Evolutionary conservation across 495 filamentous ascomycete species (phyloP).

Genomic region (Tuber indicum): DNA sequence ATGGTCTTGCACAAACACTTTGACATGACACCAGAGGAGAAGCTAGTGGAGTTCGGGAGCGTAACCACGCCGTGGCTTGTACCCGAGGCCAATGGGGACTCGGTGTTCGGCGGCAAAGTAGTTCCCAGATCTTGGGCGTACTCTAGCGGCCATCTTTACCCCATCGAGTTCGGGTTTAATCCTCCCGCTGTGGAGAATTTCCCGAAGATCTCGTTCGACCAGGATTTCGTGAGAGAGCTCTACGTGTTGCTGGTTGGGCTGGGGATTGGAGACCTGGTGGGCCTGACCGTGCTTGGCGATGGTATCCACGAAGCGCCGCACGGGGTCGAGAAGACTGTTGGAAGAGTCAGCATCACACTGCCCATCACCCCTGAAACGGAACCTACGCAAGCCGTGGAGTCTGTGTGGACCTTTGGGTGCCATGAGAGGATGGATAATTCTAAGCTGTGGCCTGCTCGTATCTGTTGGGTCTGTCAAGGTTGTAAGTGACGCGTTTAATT

Average conservation of each 20-base stretch:
- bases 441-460: conserved; percentile 36
- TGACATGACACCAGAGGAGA: conserved; percentile 32
- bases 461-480: conserved; percentile 39
- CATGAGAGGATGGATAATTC: conserved; percentile 37
- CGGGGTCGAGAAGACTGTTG: conserved; percentile 36
- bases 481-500: conserved; percentile 19
- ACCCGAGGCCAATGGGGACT: conserved; percentile 8
- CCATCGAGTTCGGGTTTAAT: conserved; percentile 37
- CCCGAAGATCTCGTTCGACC: conserved; percentile 21
- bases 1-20: conserved; percentile 40
- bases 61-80: conserved; percentile 37
- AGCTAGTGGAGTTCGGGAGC: conserved; percentile 35
- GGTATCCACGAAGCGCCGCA: conserved; percentile 11
- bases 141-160: conserved; percentile 29
- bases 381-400: conserved; percentile 14
- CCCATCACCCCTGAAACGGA: conserved; percentile 20
- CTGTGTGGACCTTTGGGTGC: conserved; percentile 40
- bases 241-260: conserved; percentile 24
- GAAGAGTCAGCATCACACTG: conserved; percentile 36
- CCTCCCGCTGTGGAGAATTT: conserved; percentile 19
- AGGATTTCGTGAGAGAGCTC: conserved; percentile 33
- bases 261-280: conserved; percentile 29
- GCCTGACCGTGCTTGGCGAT: conserved; percentile 31
- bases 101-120: conserved; percentile 33
- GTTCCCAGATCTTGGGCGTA: conserved; percentile 37